Evolutionary conservation across 345 rosid genomes (phyloP).

Genomic region (Ricinus communis): DNA sequence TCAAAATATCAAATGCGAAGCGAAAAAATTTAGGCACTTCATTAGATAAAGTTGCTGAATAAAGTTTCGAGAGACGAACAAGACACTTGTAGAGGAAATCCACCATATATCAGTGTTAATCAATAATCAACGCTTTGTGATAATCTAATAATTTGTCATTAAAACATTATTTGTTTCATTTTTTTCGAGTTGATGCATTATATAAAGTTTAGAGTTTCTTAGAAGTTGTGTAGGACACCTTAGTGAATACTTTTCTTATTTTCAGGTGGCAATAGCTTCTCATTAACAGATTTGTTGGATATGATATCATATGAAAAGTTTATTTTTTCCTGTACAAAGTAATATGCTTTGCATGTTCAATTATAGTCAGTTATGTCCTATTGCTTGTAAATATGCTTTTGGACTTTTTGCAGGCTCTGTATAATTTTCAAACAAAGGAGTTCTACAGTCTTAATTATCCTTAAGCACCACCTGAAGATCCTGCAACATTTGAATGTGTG

Average conservation of each 20-base stretch:
- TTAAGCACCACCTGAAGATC: constrained; percentile 73
- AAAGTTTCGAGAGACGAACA: background rate
- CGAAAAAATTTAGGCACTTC: background rate
- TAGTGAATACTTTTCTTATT: constrained; percentile 23
- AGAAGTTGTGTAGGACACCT: background rate
- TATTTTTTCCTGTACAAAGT: constrained; percentile 94
- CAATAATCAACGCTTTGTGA: background rate
- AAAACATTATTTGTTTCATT: background rate
- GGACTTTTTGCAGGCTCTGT: constrained; percentile 64
- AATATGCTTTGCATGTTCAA: constrained; percentile 3
- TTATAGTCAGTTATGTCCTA: background rate
- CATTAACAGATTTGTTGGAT: constrained; percentile 97
- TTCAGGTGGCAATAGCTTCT: constrained; percentile 99
- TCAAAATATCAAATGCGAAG: background rate
- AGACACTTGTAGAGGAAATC: background rate
- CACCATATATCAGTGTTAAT: background rate
- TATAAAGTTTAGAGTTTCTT: background rate
- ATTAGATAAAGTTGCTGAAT: background rate
- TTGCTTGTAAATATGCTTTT: constrained; percentile 3
- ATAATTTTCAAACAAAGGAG: constrained; percentile 85
- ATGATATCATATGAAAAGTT: constrained; percentile 99
- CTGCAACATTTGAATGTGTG: constrained; percentile 88
- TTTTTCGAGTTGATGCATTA: background rate
- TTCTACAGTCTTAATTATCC: constrained; percentile 89
- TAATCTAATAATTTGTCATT: background rate